Evolutionary conservation across 495 filamentous ascomycete genomes (phyloP).

Genomic region (Hypoxylon fuscum): DNA sequence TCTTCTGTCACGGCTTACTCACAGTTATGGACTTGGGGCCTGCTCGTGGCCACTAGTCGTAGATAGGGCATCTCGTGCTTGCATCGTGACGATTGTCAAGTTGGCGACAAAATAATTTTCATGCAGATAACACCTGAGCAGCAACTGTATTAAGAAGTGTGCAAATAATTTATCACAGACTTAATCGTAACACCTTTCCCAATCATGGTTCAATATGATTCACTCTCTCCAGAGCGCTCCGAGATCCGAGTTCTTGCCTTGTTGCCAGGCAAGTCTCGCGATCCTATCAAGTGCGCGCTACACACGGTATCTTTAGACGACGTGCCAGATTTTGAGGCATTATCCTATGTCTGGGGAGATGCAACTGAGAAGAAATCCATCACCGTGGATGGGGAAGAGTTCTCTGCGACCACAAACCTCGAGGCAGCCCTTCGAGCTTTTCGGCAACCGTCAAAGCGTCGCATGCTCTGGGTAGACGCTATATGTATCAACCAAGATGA

Average conservation of each 20-base stretch:
- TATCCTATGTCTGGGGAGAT: conserved; percentile 39
- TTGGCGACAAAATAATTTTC: too few relatives aligned
- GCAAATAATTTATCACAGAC: too few relatives aligned
- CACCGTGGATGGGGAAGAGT: conserved; percentile 6
- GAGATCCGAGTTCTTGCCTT: conserved; percentile 11
- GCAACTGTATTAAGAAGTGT: too few relatives aligned
- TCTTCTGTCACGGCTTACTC: too few relatives aligned
- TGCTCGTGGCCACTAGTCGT: too few relatives aligned
- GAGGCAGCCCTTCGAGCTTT: conserved; percentile 15
- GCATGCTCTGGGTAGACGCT: conserved; percentile 29
- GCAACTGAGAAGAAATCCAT: neutral
- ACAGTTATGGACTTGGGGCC: too few relatives aligned
- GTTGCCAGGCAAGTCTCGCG: neutral
- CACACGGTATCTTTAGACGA: conserved; percentile 2
- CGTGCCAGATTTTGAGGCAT: conserved; percentile 23
- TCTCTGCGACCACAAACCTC: conserved; percentile 16
- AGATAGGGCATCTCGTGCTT: too few relatives aligned
- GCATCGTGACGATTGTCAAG: too few relatives aligned
- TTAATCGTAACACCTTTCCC: too few relatives aligned
- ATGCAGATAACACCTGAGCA: too few relatives aligned
- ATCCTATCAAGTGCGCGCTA: conserved; percentile 2
- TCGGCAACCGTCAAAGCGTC: neutral
- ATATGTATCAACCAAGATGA: conserved; percentile 35
- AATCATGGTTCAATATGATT: neutral
- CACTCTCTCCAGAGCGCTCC: neutral